Evolutionary conservation across 352 stramenopile species (phyloP).

Genomic region (Phytopythium sindhum): DNA sequence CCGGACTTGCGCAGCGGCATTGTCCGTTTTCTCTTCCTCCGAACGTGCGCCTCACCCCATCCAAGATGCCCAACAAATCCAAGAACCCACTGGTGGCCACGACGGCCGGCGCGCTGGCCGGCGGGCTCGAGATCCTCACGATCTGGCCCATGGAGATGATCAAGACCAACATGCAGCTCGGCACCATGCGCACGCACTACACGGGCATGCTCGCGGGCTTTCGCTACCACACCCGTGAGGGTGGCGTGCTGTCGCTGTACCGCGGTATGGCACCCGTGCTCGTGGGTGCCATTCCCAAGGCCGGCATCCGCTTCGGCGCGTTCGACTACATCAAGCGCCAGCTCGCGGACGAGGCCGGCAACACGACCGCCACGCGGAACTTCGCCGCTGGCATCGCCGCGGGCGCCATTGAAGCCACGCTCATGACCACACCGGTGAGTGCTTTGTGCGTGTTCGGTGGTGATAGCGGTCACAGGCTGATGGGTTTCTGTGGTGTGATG

Average conservation of each 20-base stretch:
- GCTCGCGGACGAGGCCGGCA: slow-evolving; percentile 88
- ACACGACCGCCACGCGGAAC: slow-evolving; percentile 88
- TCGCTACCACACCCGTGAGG: slow-evolving; percentile 62
- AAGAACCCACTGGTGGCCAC: slow-evolving; percentile 82
- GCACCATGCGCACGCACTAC: slow-evolving; percentile 77
- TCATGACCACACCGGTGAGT: slow-evolving; percentile 91
- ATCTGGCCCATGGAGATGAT: slow-evolving; percentile 95
- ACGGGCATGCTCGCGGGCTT: slow-evolving; percentile 71
- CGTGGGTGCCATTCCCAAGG: slow-evolving; percentile 94
- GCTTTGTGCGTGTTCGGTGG: background rate
- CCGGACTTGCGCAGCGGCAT: slow-evolving; percentile 6
- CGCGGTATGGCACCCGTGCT: slow-evolving; percentile 93
- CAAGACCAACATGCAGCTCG: slow-evolving; percentile 93
- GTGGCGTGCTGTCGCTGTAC: slow-evolving; percentile 86
- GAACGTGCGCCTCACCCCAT: background rate
- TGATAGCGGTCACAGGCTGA: background rate
- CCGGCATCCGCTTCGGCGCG: slow-evolving; percentile 95
- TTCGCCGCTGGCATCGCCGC: slow-evolving; percentile 92
- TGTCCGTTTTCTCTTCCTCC: background rate
- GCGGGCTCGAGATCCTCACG: slow-evolving; percentile 84
- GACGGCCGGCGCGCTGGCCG: slow-evolving; percentile 81
- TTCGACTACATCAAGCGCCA: slow-evolving; percentile 89
- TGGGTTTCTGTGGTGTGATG: background rate
- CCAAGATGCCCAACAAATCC: slow-evolving; percentile 44
- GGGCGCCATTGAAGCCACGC: slow-evolving; percentile 88